phyloP scores from a whole-genome alignment of 2,329 filamentous ascomycete species.

The Aspergillus luchuensis region DNA sequence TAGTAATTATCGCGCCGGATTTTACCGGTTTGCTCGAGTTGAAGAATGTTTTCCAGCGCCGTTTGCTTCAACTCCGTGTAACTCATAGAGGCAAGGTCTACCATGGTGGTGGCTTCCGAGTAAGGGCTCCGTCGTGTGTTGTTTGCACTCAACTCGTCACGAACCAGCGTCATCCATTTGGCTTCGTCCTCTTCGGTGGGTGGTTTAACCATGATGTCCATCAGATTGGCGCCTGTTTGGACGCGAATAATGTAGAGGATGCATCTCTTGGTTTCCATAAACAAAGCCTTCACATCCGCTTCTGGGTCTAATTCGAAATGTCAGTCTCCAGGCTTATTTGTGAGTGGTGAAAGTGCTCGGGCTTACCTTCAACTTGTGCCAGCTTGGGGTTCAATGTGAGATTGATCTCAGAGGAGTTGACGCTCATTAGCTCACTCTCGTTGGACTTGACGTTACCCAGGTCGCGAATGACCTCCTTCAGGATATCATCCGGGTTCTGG shows the following conservation, averaged over 20 bases:
- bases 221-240: conserved; percentile 85
- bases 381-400: conserved; percentile 88
- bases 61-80: conserved; percentile 92
- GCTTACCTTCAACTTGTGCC: conserved; percentile 73
- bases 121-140: conserved; percentile 79
- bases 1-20: conserved; percentile 88
- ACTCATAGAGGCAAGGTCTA: conserved; percentile 85
- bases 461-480: conserved; percentile 90
- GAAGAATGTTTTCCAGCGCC: conserved; percentile 90
- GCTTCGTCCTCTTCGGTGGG: conserved; percentile 84
- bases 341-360: neutral
- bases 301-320: conserved; percentile 68
- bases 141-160: conserved; percentile 74
- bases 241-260: conserved; percentile 97
- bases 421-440: conserved; percentile 86
- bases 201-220: conserved; percentile 92
- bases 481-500: conserved; percentile 77
- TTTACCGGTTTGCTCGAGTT: conserved; percentile 80
- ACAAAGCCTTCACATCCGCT: conserved; percentile 84
- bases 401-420: conserved; percentile 84
- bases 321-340: conserved; percentile 19
- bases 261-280: conserved; percentile 98
- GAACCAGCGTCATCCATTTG: conserved; percentile 79
- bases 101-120: conserved; percentile 77
- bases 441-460: conserved; percentile 95